Evolutionary conservation across 768 basidiomycete genomes (phyloP).

Genomic region (Trametes punicea): DNA sequence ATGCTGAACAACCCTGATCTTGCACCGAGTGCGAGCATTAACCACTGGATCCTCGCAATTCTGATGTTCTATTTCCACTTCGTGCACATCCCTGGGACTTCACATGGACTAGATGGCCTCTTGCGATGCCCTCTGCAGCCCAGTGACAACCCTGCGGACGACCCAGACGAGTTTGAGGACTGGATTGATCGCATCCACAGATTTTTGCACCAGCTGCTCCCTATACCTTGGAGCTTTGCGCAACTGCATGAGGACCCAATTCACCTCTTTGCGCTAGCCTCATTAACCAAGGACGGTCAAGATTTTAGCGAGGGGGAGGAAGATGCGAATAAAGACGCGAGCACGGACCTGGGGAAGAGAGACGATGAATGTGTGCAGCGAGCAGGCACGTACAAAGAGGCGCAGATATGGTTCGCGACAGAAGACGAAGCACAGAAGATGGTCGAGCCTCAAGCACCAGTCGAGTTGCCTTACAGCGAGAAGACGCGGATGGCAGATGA

Average conservation of each 20-base stretch:
- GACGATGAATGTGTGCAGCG: background rate
- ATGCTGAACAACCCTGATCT: no score
- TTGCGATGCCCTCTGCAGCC: slow-evolving; percentile 19
- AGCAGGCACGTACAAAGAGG: background rate
- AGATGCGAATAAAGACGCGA: no score
- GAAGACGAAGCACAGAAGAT: no score
- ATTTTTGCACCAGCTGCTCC: slow-evolving; percentile 1
- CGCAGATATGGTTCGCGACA: no score
- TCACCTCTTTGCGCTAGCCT: background rate
- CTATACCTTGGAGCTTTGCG: background rate
- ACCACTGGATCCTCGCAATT: no score
- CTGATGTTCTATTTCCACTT: no score
- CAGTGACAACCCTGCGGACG: background rate
- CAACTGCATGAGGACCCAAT: background rate
- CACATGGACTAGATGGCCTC: slow-evolving; percentile 34
- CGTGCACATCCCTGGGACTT: no score
- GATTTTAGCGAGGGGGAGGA: no score
- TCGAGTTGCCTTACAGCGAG: no score
- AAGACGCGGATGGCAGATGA: background rate
- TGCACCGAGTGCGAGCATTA: no score
- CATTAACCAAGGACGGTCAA: slow-evolving; percentile 1
- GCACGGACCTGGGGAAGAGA: no score
- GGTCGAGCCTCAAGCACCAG: no score
- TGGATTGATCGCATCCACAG: slow-evolving; percentile 20
- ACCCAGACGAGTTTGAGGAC: slow-evolving; percentile 8